phyloP scores from a whole-genome alignment of 2,329 filamentous ascomycete genomes.

The Diaporthe sp. region DNA sequence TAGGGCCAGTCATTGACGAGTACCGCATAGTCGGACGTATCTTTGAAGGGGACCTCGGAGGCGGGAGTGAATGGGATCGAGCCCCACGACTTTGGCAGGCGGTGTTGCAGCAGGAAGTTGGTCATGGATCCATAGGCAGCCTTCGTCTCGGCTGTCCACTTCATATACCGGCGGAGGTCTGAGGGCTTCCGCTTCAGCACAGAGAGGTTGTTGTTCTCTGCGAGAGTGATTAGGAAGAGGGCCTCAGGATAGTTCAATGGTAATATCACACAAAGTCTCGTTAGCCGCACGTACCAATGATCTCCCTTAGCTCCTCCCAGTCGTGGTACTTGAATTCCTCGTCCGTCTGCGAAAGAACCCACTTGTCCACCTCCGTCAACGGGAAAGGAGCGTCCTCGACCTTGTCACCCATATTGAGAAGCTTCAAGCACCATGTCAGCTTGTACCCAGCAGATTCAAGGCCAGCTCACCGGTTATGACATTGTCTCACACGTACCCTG shows the following conservation, averaged over 20 bases:
- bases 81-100: slow-evolving; percentile 77
- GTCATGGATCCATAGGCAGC: slow-evolving; percentile 83
- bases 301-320: slow-evolving; percentile 79
- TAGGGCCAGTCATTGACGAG: slow-evolving; percentile 96
- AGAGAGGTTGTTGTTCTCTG: slow-evolving; percentile 73
- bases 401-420: slow-evolving; percentile 55
- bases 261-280: background rate
- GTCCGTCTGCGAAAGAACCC: slow-evolving; percentile 74
- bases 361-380: slow-evolving; percentile 70
- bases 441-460: background rate
- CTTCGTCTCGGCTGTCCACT: slow-evolving; percentile 79
- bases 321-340: slow-evolving; percentile 76
- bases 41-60: slow-evolving; percentile 64
- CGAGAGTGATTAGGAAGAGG: slow-evolving; percentile 12
- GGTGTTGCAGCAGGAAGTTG: slow-evolving; percentile 80
- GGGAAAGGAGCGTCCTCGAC: slow-evolving; percentile 65
- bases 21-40: slow-evolving; percentile 74
- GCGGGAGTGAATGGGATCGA: slow-evolving; percentile 65
- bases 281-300: slow-evolving; percentile 68
- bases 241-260: background rate
- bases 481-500: background rate
- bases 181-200: slow-evolving; percentile 84
- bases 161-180: slow-evolving; percentile 82
- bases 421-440: slow-evolving; percentile 8
- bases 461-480: background rate